These are phyloP conservation scores for Naganishia liquefaciens DNA, from an alignment of 1,284 basidiomycete genomes.

Conservation along the genomic window DNA sequence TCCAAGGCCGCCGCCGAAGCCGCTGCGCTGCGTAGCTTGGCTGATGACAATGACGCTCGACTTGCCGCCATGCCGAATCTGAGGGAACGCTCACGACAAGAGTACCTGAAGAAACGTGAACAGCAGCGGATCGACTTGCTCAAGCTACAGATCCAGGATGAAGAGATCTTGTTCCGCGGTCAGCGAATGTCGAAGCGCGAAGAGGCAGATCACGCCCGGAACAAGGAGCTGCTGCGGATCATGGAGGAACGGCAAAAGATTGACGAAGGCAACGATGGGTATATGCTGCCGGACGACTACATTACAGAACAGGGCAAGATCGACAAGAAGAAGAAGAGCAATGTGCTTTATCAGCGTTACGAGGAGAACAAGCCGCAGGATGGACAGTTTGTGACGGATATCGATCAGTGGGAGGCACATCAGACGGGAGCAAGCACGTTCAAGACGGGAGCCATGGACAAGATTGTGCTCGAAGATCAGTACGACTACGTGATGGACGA, in stretches of 20 bases:
- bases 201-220: constrained; percentile 75
- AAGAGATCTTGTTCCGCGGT: constrained; percentile 74
- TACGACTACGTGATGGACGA: constrained; percentile 99
- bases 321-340: constrained; percentile 93
- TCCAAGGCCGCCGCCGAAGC: constrained; percentile 78
- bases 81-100: constrained; percentile 81
- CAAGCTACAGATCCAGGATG: constrained; percentile 87
- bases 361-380: constrained; percentile 73
- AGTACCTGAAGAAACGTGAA: constrained; percentile 94
- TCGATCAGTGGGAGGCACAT: constrained; percentile 93
- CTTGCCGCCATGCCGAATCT: constrained; percentile 75
- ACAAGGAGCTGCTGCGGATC: constrained; percentile 86
- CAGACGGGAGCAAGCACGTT: constrained; percentile 89
- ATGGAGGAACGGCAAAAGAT: constrained; percentile 93
- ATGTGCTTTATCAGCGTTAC: constrained; percentile 89
- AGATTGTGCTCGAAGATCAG: constrained; percentile 67
- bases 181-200: constrained; percentile 88
- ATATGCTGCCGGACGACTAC: constrained; percentile 94
- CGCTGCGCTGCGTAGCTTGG: constrained; percentile 73
- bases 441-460: constrained; percentile 85
- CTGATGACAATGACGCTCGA: constrained; percentile 81
- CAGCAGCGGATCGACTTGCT: constrained; percentile 93
- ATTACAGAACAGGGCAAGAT: constrained; percentile 98
- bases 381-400: constrained; percentile 90
- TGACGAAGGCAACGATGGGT: constrained; percentile 90